These are phyloP conservation scores for Emergomyces africanus DNA, from an alignment of 2,329 filamentous ascomycete genomes.

Conservation along the genomic window DNA sequence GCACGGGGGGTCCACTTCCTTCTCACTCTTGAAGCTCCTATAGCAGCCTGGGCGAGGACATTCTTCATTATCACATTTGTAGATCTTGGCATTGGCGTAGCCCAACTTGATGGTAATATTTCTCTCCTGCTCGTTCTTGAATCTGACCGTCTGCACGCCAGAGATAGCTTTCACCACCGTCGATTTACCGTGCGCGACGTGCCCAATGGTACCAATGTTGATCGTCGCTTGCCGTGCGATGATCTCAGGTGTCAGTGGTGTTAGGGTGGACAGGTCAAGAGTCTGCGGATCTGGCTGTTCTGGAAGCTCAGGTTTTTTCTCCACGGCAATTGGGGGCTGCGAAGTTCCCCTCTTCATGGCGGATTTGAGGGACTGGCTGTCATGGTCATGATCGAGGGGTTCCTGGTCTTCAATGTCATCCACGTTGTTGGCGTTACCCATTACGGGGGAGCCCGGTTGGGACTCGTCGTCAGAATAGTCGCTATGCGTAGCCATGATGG, in stretches of 20 bases:
- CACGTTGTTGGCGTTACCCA: slow-evolving; percentile 32
- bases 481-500: slow-evolving; percentile 43
- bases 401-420: slow-evolving; percentile 66
- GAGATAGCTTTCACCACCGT: slow-evolving; percentile 99
- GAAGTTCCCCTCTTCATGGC: slow-evolving; percentile 64
- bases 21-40: slow-evolving; percentile 95
- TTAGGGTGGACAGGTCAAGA: slow-evolving; percentile 68
- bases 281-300: slow-evolving; percentile 88
- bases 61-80: slow-evolving; percentile 86
- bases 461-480: slow-evolving; percentile 43
- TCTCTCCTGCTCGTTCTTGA: slow-evolving; percentile 98
- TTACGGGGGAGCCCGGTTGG: slow-evolving; percentile 41
- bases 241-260: slow-evolving; percentile 85
- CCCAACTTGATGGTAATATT: slow-evolving; percentile 99
- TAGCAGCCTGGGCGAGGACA: slow-evolving; percentile 94
- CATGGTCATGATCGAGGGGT: slow-evolving; percentile 44
- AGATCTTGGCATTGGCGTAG: slow-evolving; percentile 98
- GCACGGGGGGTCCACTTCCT: slow-evolving; percentile 93
- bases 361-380: slow-evolving; percentile 62
- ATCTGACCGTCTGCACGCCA: slow-evolving; percentile 94
- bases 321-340: slow-evolving; percentile 37
- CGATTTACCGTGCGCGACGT: slow-evolving; percentile 97
- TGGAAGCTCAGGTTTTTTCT: slow-evolving; percentile 56
- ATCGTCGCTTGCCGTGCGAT: slow-evolving; percentile 97
- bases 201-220: slow-evolving; percentile 97